Percentiles rank a stretch among this genome's conserved stretches.
Conservation (phyloP, 768 basidiomycete genomes). For the Pleurotus sapidus region DNA sequence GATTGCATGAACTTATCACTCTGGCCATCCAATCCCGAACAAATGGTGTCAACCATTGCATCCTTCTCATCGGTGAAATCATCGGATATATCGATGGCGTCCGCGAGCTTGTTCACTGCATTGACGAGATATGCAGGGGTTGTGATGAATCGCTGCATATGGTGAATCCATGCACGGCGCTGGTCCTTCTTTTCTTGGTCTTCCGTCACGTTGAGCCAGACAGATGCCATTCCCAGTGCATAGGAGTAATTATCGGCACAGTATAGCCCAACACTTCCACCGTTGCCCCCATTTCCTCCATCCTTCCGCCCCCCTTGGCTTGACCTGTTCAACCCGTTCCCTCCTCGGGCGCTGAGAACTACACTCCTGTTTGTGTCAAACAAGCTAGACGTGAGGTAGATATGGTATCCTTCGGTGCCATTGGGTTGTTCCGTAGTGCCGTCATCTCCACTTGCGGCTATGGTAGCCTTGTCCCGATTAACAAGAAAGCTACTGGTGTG, state of each 20-base stretch:
- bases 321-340: background rate
- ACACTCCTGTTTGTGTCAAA: background rate
- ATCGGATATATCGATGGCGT: background rate
- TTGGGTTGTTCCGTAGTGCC: background rate
- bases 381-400: background rate
- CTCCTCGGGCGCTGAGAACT: background rate
- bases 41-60: background rate
- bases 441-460: background rate
- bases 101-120: background rate
- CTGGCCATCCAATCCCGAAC: background rate
- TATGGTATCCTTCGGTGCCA: background rate
- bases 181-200: background rate
- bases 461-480: background rate
- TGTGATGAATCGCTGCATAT: background rate
- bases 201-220: background rate
- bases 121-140: background rate
- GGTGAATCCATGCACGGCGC: background rate
- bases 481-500: background rate
- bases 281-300: background rate
- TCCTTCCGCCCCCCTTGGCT: background rate
- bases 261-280: background rate
- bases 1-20: background rate
- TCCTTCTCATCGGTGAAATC: background rate
- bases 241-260: background rate
- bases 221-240: background rate